phyloP scores from a whole-genome alignment of 352 stramenopile species.

The Globisporangium solare region DNA sequence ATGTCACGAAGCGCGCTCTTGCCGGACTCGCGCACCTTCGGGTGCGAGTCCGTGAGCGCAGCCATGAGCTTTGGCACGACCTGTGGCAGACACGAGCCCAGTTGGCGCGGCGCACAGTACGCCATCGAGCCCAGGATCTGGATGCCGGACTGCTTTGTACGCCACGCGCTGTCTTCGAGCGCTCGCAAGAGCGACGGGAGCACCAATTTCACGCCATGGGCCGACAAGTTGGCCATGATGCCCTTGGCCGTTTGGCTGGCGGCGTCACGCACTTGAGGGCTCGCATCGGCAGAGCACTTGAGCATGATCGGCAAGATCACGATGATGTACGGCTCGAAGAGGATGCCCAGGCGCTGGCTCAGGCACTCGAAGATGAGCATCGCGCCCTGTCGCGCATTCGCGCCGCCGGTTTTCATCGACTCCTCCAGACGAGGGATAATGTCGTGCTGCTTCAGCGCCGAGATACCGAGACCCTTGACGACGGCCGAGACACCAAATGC shows the following conservation, averaged over 20 bases:
- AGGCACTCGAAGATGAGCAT: constrained; percentile 98
- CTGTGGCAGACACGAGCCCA: constrained; percentile 97
- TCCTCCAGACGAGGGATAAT: constrained; percentile 93
- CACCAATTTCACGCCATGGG: constrained; percentile 98
- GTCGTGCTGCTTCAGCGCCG: constrained; percentile 96
- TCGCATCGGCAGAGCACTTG: constrained; percentile 96
- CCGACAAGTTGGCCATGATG: constrained; percentile 99
- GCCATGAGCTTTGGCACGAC: constrained; percentile 98
- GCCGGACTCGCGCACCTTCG: constrained; percentile 96
- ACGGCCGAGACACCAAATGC: constrained; percentile 97
- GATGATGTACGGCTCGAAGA: constrained; percentile 99
- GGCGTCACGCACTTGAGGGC: constrained; percentile 94
- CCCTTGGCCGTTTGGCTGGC: constrained; percentile 92
- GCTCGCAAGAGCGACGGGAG: constrained; percentile 95
- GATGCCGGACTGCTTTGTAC: constrained; percentile 99
- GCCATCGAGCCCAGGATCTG: constrained; percentile 96
- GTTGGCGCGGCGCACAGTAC: constrained; percentile 98
- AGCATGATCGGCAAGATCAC: constrained; percentile 98
- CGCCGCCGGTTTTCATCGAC: constrained; percentile 66
- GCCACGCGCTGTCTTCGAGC: constrained; percentile 93
- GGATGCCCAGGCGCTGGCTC: constrained; percentile 92
- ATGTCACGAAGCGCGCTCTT: constrained; percentile 96
- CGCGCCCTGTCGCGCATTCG: constrained; percentile 87
- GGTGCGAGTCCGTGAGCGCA: constrained; percentile 97
- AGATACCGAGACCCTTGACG: constrained; percentile 99